Evolutionary conservation across 805 yeast genomes (phyloP), one percentile per base, ranked within the genome.

Genomic region (Candida easanensis): DNA sequence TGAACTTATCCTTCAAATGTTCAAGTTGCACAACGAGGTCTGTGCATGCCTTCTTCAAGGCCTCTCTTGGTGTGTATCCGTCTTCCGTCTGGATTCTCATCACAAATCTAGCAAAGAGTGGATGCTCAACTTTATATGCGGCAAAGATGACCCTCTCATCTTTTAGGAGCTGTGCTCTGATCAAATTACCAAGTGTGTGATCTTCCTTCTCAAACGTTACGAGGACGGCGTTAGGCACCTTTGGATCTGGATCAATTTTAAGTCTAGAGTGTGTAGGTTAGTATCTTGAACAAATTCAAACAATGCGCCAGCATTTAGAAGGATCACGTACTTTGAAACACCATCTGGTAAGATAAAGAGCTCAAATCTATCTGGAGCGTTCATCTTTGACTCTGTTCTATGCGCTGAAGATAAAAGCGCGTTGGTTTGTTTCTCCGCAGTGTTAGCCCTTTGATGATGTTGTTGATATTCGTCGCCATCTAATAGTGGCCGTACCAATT

Each of bases 291-390:
- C 20, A 20, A 31, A 17, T 7, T 35, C 19, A 10, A n/a, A 8
- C 14, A 9, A 16, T 4, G 7, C 31, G 23, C 5, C 22, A 21
- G 11, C 32, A 14, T 11, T 9, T 4, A 5, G 13, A 13, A 10
- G 10, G 18, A 18, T 19, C 15, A 74, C 87, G 26, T 73, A 82
- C 87, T 93, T 93, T 40, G 91, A 85, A 41, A 88, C 95, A 41
- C 99, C 98, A 65, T 93, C 99, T n/a, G 97, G 98, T 56, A 93
- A 75, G 56, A 93, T 79, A 63, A 93, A 93, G 32, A 93, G 79
- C 73, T 93, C 99, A 64, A 91, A 93, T 76, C 99, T 84, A 71
- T 93, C 99, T 67, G 99, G 99, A 60, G 98, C 98, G 70, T 93
- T 93, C 99, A 93, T 91, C 44, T 36, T 26, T 58, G 44, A n/a